Conservation (phyloP, 129 eudicot genomes). For the Apium graveolens region DNA sequence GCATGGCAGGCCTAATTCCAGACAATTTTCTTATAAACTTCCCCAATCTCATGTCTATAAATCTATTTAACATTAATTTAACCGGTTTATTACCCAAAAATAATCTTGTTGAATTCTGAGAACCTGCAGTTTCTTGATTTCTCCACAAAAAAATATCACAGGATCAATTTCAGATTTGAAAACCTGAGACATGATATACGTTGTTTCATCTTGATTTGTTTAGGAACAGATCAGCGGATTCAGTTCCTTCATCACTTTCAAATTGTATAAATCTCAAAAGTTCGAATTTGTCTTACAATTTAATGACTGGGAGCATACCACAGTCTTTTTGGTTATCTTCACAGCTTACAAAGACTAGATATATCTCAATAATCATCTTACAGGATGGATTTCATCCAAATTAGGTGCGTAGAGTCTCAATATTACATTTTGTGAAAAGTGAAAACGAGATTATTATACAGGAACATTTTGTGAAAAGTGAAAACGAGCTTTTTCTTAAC, state of each 20-base stretch:
- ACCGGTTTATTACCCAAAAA: conserved; percentile 58
- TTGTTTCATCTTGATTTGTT: conserved; percentile 51
- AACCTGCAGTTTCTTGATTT: conserved; percentile 43
- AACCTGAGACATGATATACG: conserved; percentile 32
- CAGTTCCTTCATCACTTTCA: conserved; percentile 47
- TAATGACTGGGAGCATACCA: conserved; percentile 52
- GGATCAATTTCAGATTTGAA: conserved; percentile 28
- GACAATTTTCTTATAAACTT: conserved; percentile 31
- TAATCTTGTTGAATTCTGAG: conserved; percentile 37
- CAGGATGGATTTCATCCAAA: conserved; percentile 69
- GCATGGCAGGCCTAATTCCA: conserved; percentile 44
- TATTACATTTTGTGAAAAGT: background rate
- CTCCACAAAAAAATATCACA: conserved; percentile 32
- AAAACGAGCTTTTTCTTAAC: too few relatives aligned
- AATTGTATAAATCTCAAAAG: conserved; percentile 53
- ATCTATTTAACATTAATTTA: conserved; percentile 58
- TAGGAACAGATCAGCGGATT: conserved; percentile 36
- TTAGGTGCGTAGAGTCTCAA: conserved; percentile 27
- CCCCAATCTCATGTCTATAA: conserved; percentile 47
- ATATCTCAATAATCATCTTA: conserved; percentile 71
- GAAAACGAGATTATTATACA: background rate
- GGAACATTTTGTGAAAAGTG: too few relatives aligned
- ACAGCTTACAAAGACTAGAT: conserved; percentile 52
- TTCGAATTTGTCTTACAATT: conserved; percentile 50
- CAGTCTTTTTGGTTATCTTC: conserved; percentile 36